Conservation (phyloP, 805 yeast genomes). For the Hanseniaspora jakobsenii region DNA sequence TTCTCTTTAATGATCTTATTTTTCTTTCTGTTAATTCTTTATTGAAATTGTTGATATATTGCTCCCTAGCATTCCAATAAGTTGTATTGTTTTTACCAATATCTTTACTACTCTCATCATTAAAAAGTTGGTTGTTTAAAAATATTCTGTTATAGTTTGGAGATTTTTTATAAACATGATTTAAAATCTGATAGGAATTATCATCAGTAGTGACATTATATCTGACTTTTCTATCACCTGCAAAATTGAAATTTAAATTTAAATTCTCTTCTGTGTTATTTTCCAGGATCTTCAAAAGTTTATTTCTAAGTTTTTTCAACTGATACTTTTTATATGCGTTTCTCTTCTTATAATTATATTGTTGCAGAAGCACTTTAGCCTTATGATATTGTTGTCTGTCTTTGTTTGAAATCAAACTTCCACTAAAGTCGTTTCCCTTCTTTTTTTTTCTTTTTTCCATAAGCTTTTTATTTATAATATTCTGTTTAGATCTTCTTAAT, state of each 20-base stretch:
- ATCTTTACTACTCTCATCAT: too few species aligned
- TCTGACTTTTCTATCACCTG: slow-evolving; percentile 7
- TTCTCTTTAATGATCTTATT: slow-evolving; percentile 4
- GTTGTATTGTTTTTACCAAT: slow-evolving; percentile 19
- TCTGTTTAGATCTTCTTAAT: too few species aligned
- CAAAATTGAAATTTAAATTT: slow-evolving; percentile 11
- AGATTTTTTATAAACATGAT: slow-evolving; percentile 23
- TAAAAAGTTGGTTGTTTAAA: too few species aligned
- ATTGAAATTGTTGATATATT: slow-evolving; percentile 1
- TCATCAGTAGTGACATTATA: slow-evolving; percentile 6
- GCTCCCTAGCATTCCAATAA: slow-evolving; percentile 9
- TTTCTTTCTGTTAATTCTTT: slow-evolving; percentile 1
- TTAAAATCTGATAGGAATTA: not conserved
- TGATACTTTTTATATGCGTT: slow-evolving; percentile 7
- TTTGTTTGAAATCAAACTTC: not conserved
- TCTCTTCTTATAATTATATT: slow-evolving; percentile 1
- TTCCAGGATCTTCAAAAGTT: not conserved
- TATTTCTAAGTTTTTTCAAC: slow-evolving; percentile 3
- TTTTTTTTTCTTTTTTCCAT: not conserved
- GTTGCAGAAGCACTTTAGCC: slow-evolving; percentile 6
- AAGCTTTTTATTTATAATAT: not conserved
- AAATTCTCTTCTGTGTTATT: slow-evolving; percentile 4
- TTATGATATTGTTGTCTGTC: slow-evolving; percentile 11
- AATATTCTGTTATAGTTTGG: slow-evolving; percentile 27
- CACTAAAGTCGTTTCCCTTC: not conserved